Evolutionary conservation across 768 basidiomycete genomes (phyloP).

Genomic region (Collybia sordida): DNA sequence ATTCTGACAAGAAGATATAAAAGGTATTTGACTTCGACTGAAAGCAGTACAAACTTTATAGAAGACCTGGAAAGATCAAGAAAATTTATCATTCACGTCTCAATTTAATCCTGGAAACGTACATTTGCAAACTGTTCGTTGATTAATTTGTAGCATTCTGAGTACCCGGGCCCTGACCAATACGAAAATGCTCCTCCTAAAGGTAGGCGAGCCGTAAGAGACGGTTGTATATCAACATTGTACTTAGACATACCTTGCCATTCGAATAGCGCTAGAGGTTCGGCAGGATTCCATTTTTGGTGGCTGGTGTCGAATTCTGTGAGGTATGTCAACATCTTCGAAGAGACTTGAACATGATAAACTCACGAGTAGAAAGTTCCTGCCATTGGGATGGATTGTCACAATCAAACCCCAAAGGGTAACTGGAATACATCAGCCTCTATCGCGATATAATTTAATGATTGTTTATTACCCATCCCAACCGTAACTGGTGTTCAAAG

Average conservation of each 20-base stretch:
- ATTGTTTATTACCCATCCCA: slow-evolving; percentile 24
- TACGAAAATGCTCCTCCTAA: slow-evolving; percentile 35
- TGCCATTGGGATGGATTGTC: slow-evolving; percentile 56
- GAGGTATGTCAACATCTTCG: background rate
- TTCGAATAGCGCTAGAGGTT: slow-evolving; percentile 35
- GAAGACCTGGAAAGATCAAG: slow-evolving; percentile 20
- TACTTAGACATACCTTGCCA: slow-evolving; percentile 27
- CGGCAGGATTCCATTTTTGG: slow-evolving; percentile 31
- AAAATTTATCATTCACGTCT: background rate
- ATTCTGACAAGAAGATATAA: slow-evolving; percentile 19
- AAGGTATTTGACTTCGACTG: background rate
- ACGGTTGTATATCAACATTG: background rate
- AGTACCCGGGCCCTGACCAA: slow-evolving; percentile 36
- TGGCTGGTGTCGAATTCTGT: slow-evolving; percentile 30
- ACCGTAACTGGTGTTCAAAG: slow-evolving; percentile 35
- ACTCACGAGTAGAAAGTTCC: slow-evolving; percentile 33
- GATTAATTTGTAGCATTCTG: slow-evolving; percentile 31
- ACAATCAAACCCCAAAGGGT: slow-evolving; percentile 68
- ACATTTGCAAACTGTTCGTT: slow-evolving; percentile 39
- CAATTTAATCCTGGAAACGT: slow-evolving; percentile 2
- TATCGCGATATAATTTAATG: background rate
- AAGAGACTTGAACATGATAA: background rate
- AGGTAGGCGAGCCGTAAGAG: background rate
- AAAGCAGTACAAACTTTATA: slow-evolving; percentile 23
- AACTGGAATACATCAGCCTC: slow-evolving; percentile 26